Evolutionary conservation across 2,329 filamentous ascomycete species (phyloP).

Genomic region (Cytospora mali): DNA sequence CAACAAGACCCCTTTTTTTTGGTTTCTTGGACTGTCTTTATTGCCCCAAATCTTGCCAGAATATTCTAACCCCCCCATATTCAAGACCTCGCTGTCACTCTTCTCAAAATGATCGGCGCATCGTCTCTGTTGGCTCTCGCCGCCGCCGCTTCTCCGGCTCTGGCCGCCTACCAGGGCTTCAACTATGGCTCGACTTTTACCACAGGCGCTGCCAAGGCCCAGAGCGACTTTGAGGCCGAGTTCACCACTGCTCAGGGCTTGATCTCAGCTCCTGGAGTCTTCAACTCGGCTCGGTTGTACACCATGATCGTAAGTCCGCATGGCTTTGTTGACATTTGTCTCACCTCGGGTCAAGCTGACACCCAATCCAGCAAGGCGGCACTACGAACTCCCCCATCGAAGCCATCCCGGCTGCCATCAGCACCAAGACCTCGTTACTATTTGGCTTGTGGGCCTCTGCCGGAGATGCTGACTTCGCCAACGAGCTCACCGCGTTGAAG

Average conservation of each 20-base stretch:
- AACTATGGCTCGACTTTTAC: conserved; percentile 71
- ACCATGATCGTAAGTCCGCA: conserved; percentile 58
- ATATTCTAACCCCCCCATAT: conserved; percentile 4
- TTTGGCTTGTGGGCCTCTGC: conserved; percentile 83
- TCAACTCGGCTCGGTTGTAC: conserved; percentile 71
- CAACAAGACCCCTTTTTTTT: conserved; percentile 11
- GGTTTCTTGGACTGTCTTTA: conserved; percentile 10
- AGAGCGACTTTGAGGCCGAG: conserved; percentile 69
- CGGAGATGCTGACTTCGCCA: conserved; percentile 61
- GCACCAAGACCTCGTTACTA: conserved; percentile 75
- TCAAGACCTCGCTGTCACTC: background rate
- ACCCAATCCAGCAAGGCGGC: conserved; percentile 54
- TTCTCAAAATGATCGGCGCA: conserved; percentile 20
- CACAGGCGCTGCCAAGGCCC: conserved; percentile 60
- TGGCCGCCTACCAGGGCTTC: conserved; percentile 63
- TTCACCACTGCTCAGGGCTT: conserved; percentile 69
- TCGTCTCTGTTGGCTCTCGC: conserved; percentile 22
- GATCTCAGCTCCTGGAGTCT: conserved; percentile 61
- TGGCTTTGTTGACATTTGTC: conserved; percentile 4
- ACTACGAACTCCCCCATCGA: conserved; percentile 66
- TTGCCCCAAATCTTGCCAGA: conserved; percentile 11
- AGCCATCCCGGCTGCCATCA: conserved; percentile 82
- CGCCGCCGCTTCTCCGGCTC: conserved; percentile 19
- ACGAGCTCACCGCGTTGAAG: conserved; percentile 74
- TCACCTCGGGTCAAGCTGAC: conserved; percentile 5